Evolutionary conservation across 1,139 yeast genomes (phyloP).

Genomic region (Hanseniaspora sp.): DNA sequence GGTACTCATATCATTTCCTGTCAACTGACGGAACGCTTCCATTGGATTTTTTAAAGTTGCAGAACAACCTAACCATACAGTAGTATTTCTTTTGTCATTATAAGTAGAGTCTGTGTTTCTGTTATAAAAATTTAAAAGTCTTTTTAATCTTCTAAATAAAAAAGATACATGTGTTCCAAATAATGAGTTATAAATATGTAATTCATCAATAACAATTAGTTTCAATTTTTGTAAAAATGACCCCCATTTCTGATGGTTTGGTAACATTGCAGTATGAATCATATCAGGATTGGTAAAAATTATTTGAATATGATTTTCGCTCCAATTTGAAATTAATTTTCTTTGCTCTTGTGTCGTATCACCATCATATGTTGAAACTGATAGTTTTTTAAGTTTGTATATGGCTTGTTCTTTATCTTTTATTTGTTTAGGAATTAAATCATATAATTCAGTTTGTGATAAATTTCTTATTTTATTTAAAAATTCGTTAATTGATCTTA

Average conservation of each 20-base stretch:
- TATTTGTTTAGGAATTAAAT: constrained; percentile 5
- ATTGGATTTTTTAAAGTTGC: constrained; percentile 77
- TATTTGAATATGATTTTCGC: constrained; percentile 43
- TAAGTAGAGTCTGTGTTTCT: neutral
- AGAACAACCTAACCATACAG: constrained; percentile 71
- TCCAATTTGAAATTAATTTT: constrained; percentile 36
- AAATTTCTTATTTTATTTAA: constrained; percentile 37
- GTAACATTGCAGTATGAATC: constrained; percentile 73
- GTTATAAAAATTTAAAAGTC: constrained; percentile 48
- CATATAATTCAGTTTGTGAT: constrained; percentile 18
- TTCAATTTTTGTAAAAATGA: constrained; percentile 52
- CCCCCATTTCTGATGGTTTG: constrained; percentile 64
- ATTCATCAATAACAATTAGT: constrained; percentile 76
- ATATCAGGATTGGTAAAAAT: constrained; percentile 93
- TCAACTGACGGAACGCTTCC: constrained; percentile 38
- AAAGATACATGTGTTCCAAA: constrained; percentile 89
- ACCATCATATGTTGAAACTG: constrained; percentile 82
- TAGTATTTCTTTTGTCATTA: neutral
- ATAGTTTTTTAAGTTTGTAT: constrained; percentile 27
- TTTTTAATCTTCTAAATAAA: constrained; percentile 63
- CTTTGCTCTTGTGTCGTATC: constrained; percentile 62
- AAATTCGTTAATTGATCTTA: constrained; percentile 58
- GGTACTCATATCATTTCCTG: constrained; percentile 22
- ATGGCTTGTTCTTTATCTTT: constrained; percentile 21
- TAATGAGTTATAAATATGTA: constrained; percentile 79